Evolutionary conservation across 345 rosid genomes (phyloP).

Genomic region (Trapa incisa): DNA sequence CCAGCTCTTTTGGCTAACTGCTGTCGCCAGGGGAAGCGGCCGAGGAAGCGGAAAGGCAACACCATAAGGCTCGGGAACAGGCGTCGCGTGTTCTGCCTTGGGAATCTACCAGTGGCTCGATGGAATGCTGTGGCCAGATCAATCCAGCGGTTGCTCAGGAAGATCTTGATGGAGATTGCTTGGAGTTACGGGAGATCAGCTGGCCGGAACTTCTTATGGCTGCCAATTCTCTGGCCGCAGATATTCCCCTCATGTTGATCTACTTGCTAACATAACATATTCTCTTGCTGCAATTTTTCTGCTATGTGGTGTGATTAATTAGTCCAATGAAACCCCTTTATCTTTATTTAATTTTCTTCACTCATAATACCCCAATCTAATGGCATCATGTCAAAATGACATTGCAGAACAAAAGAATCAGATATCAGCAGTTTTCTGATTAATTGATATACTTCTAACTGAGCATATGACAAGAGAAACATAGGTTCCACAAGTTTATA

Average conservation of each 20-base stretch:
- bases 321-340: too few species aligned
- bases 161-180: constrained; percentile 43
- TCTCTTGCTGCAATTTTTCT: neutral
- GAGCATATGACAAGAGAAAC: neutral
- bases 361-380: too few species aligned
- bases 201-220: constrained; percentile 39
- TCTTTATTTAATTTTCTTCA: too few species aligned
- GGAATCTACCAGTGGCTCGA: constrained; percentile 46
- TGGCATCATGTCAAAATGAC: neutral
- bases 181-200: constrained; percentile 25
- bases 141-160: constrained; percentile 36
- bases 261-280: constrained; percentile 4
- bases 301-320: neutral
- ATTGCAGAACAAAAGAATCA: neutral
- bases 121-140: constrained; percentile 57
- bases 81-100: constrained; percentile 51
- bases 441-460: neutral
- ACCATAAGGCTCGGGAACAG: constrained; percentile 56
- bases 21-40: constrained; percentile 28
- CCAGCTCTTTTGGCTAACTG: constrained; percentile 29
- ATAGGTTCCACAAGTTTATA: neutral
- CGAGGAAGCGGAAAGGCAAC: constrained; percentile 31
- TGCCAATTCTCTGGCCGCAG: constrained; percentile 62
- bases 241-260: constrained; percentile 62
- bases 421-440: neutral